These are phyloP conservation scores for Penicillium silybi DNA, from an alignment of 495 filamentous ascomycete genomes.

Conservation along the genomic window DNA sequence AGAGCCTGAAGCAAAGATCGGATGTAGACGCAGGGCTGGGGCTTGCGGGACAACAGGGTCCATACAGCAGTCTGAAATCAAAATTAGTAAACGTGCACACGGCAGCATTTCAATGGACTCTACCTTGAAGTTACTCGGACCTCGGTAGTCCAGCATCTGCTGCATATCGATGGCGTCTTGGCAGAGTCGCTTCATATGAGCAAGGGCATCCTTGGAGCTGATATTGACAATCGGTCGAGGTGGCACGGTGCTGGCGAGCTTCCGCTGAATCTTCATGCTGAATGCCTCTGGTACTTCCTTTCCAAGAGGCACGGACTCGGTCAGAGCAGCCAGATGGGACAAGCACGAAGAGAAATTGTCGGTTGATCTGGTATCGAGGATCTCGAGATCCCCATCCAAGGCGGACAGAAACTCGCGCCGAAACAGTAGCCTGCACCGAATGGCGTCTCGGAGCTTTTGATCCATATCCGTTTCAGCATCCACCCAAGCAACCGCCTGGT, in stretches of 20 bases:
- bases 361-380: constrained; percentile 34
- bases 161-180: constrained; percentile 66
- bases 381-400: constrained; percentile 43
- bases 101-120: constrained; percentile 7
- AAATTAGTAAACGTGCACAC: constrained; percentile 1
- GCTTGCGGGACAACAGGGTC: constrained; percentile 71
- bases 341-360: constrained; percentile 42
- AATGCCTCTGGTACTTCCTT: constrained; percentile 71
- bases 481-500: constrained; percentile 55
- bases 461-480: constrained; percentile 44
- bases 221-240: constrained; percentile 84
- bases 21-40: constrained; percentile 79
- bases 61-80: constrained; percentile 54
- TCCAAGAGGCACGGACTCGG: constrained; percentile 56
- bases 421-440: constrained; percentile 60
- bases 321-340: constrained; percentile 46
- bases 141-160: constrained; percentile 62
- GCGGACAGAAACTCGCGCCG: constrained; percentile 58
- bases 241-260: constrained; percentile 85
- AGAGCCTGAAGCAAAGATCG: constrained; percentile 75
- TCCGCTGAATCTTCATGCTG: constrained; percentile 84
- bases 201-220: constrained; percentile 64
- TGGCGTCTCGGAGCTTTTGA: constrained; percentile 52
- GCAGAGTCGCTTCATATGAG: constrained; percentile 65
- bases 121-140: constrained; percentile 60